Evolutionary conservation across 768 basidiomycete genomes (phyloP), one percentile per base, ranked within the genome.

Genomic region (Naematelia aurantialba): DNA sequence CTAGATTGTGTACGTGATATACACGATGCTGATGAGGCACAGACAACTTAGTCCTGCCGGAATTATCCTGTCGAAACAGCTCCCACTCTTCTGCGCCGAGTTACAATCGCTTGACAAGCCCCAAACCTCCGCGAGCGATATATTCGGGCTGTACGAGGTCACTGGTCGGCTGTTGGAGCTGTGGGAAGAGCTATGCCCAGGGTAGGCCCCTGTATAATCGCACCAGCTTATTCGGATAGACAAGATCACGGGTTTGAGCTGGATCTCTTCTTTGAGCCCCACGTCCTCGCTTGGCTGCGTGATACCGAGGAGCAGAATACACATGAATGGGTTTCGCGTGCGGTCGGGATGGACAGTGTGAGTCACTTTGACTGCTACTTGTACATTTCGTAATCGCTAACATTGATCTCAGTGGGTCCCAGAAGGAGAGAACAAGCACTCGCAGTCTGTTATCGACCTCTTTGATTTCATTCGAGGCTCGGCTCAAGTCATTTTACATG

Each of bases 201-300:
- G 53, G 72, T 69, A 49, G 65, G 67, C 31, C 14, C 21, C 21
- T 34, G 17, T 39, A 14, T 61, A n/a, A 24, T 11, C n/a, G 21
- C 4, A 29, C n/a, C 12, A 22, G 39, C 56, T 54, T 54, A 53
- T 21, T 4, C 13, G 5, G 10, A 5, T 55, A 73, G 72, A 10
- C 63, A 68, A 54, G 71, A 74, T 25, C 66, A 68, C 58, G 72
- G 62, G 13, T 75, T 77, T 52, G 74, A 76, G 45, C 52, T 76
- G 8, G 73, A 77, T 53, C 30, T 69, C 1, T 75, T 76, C 65
- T 77, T 77, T 51, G 74, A 77, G 55, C 76, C 76, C 17, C 68
- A 77, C 47, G 72, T 77, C 5, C 19, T 58, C 21, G 74, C 75
- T 29, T 77, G 76, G 76, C 48, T 77, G 51, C 61, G 56, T 26